Conservation (phyloP, 805 yeast species). For the Yueomyces sp. region DNA sequence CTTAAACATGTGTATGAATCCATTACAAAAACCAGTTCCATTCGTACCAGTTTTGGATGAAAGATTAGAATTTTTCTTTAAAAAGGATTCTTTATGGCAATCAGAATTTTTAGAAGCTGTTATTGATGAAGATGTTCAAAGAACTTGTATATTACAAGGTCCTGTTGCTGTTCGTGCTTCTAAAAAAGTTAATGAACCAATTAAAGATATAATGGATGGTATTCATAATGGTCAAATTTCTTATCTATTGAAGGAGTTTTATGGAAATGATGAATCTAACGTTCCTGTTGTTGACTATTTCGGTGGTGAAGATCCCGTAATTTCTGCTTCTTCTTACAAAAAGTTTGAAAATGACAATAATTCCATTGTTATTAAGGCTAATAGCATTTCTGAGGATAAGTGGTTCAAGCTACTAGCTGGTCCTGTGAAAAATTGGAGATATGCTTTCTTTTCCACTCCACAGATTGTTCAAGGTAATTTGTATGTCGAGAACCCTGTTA, state of each 20-base stretch:
- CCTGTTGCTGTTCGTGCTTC: conserved; percentile 96
- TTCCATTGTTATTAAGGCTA: background rate
- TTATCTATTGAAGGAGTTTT: conserved; percentile 52
- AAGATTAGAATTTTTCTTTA: conserved; percentile 89
- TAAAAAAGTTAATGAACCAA: conserved; percentile 79
- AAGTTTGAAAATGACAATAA: conserved; percentile 15
- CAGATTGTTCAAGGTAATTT: conserved; percentile 77
- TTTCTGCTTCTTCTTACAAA: conserved; percentile 9
- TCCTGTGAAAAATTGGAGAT: conserved; percentile 67
- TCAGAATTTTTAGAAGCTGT: conserved; percentile 94
- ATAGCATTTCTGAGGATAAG: conserved; percentile 25
- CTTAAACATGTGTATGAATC: conserved; percentile 68
- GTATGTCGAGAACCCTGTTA: conserved; percentile 68
- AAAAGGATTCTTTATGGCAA: conserved; percentile 99
- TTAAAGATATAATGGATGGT: conserved; percentile 74
- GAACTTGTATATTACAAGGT: conserved; percentile 98
- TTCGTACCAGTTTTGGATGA: conserved; percentile 92
- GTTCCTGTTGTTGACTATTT: conserved; percentile 88
- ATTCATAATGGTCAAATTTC: conserved; percentile 85
- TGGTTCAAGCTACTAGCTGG: conserved; percentile 88
- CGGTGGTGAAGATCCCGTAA: conserved; percentile 48
- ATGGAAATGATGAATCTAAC: conserved; percentile 51
- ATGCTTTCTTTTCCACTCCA: conserved; percentile 69
- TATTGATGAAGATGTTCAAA: conserved; percentile 88
- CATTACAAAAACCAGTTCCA: conserved; percentile 93